Base-by-base conservation (phyloP, 768 basidiomycete species). In the Gloeostereum incarnatum region DNA sequence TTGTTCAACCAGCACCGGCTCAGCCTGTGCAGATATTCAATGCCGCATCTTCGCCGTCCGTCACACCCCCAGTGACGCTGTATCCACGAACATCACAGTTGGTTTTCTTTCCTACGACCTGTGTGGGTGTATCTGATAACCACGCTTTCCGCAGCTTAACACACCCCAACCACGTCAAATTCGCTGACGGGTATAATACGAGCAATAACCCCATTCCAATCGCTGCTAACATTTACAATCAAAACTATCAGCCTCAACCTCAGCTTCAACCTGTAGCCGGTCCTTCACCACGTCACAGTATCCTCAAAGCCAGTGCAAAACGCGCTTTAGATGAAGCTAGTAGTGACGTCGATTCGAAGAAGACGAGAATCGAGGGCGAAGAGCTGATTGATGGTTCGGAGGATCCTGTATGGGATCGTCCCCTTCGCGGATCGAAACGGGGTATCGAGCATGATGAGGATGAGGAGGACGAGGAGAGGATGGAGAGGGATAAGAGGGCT, bases 361-460 rank as follows among this genome's bases (percentile, higher is more conserved):
- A 73, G 54, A 62, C 66, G 39, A 68, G 72, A 40, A 57, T 71
- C n/a, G 71, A 71, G 33, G 65, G 57, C 25, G 66, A 70, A 31
- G 67, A 69, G 16, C 52, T 63, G 36, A 63, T 64, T 40, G 67
- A 71, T 45, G 69, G 62, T 9, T 68, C 69, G 31, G 71, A 71
- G 47, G 68, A 70, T 43, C 58, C 61, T 18, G 69, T 64, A 53
- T 56, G 63, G 62, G 37, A 43, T 6, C 24, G 36, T 31, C 21
- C 22, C 39, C 35, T 42, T 13, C 40, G 74, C 40, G 69, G 67
- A 7, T 63, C 67, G 31, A 78, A 76, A 52, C 69, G 77, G 36
- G 62, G 58, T 31, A 54, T 71, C 25, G 68, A 61, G 20, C 60
- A 61, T 30, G 57, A 52, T 18, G 65, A 67, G 22, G 71, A 74